Base-by-base conservation (phyloP, 345 rosid species). In the Chamaenerion angustifolium region DNA sequence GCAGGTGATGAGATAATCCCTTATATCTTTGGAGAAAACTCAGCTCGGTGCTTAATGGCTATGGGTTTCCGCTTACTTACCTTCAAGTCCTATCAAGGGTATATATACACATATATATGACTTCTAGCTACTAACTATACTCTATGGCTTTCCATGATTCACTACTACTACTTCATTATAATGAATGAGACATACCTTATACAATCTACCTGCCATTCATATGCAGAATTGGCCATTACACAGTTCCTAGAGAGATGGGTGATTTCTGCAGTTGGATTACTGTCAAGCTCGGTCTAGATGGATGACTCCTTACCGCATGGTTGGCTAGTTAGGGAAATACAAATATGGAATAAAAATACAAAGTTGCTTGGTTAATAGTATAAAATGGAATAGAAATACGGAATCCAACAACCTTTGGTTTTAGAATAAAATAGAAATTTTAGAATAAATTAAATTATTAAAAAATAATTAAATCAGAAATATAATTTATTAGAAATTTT, bases 191-290 rank as follows among this genome's bases (percentile, higher is more conserved):
- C n/a, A n/a, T n/a, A n/a, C n/a, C 27, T 53, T 40, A 2, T 15
- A 10, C 42, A 16, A 35, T 37, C 40, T n/a, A 42, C 16, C 51
- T 58, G 17, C 46, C 49, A 51, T 69, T 43, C 45, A n/a, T 49
- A 2, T 69, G 64, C 78, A 89, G 97, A 68, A 79, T 85, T 49
- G 97, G 90, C 57, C 94, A 85, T 62, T 89, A 85, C 62, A 85
- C 97, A 6, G 77, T 79, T n/a, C 95, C 94, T 2, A 76, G 68
- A 56, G 95, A 89, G 62, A 89, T 83, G 94, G 72, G 74, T 2
- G 94, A 81, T 60, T 71, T 85, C 49, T 78, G 83, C 68, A 71
- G 51, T 31, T 89, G 97, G 95, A 84, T 85, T 31, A 57, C 79
- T 3, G 43, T 76, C 48, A 80, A 77, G 69, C 70, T 83, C 48